Evolutionary conservation across 768 basidiomycete species (phyloP), one percentile per base, ranked within the genome.

Genomic region (Pisolithus marmoratus): DNA sequence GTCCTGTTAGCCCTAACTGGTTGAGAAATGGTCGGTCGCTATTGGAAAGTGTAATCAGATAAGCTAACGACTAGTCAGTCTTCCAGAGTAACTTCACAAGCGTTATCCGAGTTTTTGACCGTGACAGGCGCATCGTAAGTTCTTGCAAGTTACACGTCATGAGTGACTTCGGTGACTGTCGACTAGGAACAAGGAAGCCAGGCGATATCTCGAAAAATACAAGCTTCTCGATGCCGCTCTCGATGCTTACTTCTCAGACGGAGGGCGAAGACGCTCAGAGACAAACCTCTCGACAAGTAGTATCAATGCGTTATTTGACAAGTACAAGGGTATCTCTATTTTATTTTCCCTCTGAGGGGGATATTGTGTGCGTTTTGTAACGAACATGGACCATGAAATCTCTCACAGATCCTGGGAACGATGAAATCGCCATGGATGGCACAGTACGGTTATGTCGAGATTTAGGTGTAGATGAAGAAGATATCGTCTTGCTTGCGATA

Each of bases 381-480:
- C 34, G 34, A 15, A 29, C 14, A 51, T 14, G 12, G 14, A 9
- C 15, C 12, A 2, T n/a, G n/a, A n/a, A n/a, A n/a, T 15, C n/a
- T 15, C n/a, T 3, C 34, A 24, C 57, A 84, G 85, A 87, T 53
- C 65, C 74, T 14, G 81, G 81, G 38, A 72, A 71, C 7, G 81
- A 83, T 27, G 77, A 82, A 49, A 91, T 92, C 56, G 73, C 75
- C 4, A 78, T 90, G 24, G 83, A 92, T 53, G 92, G 91, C 0
- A 94, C 93, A 19, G 81, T 92, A 66, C 75, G 72, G 62, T 70
- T 93, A 43, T 90, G 91, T 55, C 71, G 79, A 58, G 88, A 88
- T 59, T 71, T 90, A 1, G 70, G 62, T 1, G 82, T 89, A 15
- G 73, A 88, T 58, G 86, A 85, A 1, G 89, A 90, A 56, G 88